phyloP scores from a whole-genome alignment of 2,329 filamentous ascomycete genomes.

The Diaporthe humulicola region DNA sequence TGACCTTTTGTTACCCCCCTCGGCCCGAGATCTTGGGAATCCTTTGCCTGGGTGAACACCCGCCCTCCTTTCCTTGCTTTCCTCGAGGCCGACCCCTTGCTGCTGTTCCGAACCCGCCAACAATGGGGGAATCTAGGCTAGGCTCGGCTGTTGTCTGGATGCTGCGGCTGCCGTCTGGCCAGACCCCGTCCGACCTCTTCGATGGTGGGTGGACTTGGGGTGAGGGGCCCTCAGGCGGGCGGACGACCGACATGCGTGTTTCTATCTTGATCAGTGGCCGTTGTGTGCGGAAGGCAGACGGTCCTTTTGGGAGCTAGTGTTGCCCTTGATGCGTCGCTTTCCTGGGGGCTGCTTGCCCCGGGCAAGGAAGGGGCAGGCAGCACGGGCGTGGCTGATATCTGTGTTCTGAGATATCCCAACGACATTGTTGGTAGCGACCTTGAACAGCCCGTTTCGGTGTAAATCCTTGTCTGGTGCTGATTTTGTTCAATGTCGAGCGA shows the following conservation, averaged over 20 bases:
- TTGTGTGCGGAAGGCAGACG: neutral
- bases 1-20: neutral
- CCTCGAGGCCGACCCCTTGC: neutral
- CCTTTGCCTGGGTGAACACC: no score
- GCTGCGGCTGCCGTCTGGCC: neutral
- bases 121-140: neutral
- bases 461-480: neutral
- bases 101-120: neutral
- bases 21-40: neutral
- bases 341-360: neutral
- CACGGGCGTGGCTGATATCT: neutral
- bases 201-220: neutral
- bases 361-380: no score
- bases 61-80: no score
- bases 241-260: neutral
- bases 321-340: neutral
- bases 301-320: constrained; percentile 13
- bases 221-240: neutral
- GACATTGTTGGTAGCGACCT: neutral
- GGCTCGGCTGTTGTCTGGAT: neutral
- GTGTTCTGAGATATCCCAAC: neutral
- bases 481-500: neutral
- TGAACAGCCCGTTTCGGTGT: neutral
- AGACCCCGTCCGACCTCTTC: neutral
- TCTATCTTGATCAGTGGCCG: neutral